Base-by-base conservation (phyloP, 208 protist genomes). In the Histomonas meleagridis region DNA sequence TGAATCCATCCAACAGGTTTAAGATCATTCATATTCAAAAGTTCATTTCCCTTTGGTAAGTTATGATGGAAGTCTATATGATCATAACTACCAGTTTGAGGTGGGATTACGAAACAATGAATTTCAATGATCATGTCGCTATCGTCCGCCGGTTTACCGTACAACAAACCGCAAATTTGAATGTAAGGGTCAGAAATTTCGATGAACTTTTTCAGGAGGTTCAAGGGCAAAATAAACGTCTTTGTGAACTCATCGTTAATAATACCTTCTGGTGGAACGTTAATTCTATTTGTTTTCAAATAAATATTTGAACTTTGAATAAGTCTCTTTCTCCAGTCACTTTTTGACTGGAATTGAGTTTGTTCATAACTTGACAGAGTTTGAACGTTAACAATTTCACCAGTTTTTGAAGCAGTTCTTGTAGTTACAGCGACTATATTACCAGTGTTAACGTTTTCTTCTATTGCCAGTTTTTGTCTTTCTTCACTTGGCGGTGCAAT, bases 401-500 rank as follows among this genome's bases (percentile, higher is more conserved):
- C 97, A 79, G 96, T 95, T 62, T 28, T 90, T 49, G 40, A 46
- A 28, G 92, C 92, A 23, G 90, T 78, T 49, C 62, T 9, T 26
- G 57, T 90, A 51, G 91, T 93, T 35, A 93, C 48, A 40, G 91
- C n/a, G 0, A 35, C 53, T 16, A 91, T 23, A 43, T 14, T 2
- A 43, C 2, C 10, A 38, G 49, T 38, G 21, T 65, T 62, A 16
- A 28, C 40, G 7, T 16, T 23, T 92, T 98, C 96, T 92, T 98
- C 96, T 94, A 99, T 98, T 72, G 97, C 98, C 95, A 98, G 35
- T 57, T 92, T 60, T 94, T 99, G 97, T 90, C 98, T 95, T 95
- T 99, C 97, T 93, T 98, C 95, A 76, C 97, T 98, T 49, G 98
- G 96, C 55, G 98, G 97, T 26, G 96, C 95, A 94, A 99, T 99